Percentiles rank a stretch among this genome's conserved stretches.
Evolutionary conservation across 768 basidiomycete genomes (phyloP).

Genomic region (Terana coerulea): DNA sequence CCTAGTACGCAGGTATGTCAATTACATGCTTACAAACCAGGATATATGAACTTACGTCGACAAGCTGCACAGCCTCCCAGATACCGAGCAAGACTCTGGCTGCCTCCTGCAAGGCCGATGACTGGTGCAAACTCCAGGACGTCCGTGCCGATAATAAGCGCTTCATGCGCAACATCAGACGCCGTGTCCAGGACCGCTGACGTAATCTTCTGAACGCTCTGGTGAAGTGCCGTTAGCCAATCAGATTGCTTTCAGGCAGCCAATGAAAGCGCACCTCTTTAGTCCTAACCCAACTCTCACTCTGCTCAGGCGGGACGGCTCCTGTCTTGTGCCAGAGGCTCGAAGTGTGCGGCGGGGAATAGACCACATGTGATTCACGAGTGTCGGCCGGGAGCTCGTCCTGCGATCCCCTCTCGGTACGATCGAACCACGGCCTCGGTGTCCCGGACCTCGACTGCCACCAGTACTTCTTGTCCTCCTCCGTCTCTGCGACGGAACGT

Average conservation of each 20-base stretch:
- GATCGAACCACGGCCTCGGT: slow-evolving; percentile 1
- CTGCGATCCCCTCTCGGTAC: background rate
- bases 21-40: no score
- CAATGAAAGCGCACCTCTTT: slow-evolving; percentile 20
- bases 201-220: background rate
- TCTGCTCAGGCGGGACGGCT: slow-evolving; percentile 24
- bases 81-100: slow-evolving; percentile 52
- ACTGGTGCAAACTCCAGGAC: slow-evolving; percentile 51
- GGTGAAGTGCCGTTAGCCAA: no score
- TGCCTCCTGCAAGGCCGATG: slow-evolving; percentile 48
- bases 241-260: background rate
- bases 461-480: background rate
- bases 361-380: no score
- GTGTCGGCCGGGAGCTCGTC: no score
- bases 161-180: slow-evolving; percentile 41
- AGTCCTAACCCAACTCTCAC: slow-evolving; percentile 24
- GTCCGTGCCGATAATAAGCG: slow-evolving; percentile 38
- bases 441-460: background rate
- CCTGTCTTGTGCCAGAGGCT: slow-evolving; percentile 2
- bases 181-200: slow-evolving; percentile 27
- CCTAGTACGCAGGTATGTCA: slow-evolving; percentile 44
- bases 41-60: slow-evolving; percentile 51
- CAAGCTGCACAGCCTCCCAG: slow-evolving; percentile 59
- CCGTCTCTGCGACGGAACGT: background rate
- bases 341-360: background rate